These are phyloP conservation scores for Diplogelasinospora grovesii DNA, from an alignment of 495 filamentous ascomycete genomes.

Conservation along the genomic window DNA sequence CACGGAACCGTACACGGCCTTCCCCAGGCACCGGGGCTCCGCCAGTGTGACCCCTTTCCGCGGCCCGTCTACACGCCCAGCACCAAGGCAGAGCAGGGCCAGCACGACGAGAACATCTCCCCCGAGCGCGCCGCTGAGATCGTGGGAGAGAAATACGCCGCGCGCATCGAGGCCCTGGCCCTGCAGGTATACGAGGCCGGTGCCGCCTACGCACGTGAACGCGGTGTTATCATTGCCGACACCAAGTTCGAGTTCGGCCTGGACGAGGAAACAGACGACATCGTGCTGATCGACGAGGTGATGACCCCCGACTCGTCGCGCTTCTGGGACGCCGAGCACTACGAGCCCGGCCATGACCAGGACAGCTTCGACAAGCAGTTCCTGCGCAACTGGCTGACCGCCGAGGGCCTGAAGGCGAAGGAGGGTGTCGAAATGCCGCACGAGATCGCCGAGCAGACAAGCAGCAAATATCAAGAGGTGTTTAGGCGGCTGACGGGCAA, in stretches of 20 bases:
- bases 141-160: slow-evolving; percentile 69
- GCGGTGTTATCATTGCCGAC: slow-evolving; percentile 82
- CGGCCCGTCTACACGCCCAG: slow-evolving; percentile 76
- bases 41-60: slow-evolving; percentile 67
- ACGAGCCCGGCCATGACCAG: slow-evolving; percentile 67
- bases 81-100: slow-evolving; percentile 81
- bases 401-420: slow-evolving; percentile 60
- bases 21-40: slow-evolving; percentile 55
- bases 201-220: slow-evolving; percentile 62
- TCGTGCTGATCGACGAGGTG: slow-evolving; percentile 88
- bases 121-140: slow-evolving; percentile 61
- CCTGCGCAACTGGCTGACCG: slow-evolving; percentile 77
- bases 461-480: slow-evolving; percentile 41
- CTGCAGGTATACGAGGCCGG: slow-evolving; percentile 68
- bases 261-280: slow-evolving; percentile 64
- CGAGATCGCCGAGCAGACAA: slow-evolving; percentile 58
- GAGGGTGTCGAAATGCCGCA: slow-evolving; percentile 60
- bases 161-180: slow-evolving; percentile 63
- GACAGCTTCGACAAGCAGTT: slow-evolving; percentile 88
- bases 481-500: slow-evolving; percentile 37
- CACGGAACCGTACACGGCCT: slow-evolving; percentile 78
- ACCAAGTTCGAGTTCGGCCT: slow-evolving; percentile 56
- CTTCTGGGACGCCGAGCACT: slow-evolving; percentile 77
- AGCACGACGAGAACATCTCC: slow-evolving; percentile 88
- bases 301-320: slow-evolving; percentile 78